phyloP scores from a whole-genome alignment of 768 basidiomycete genomes.

The Nidula microcarpa region DNA sequence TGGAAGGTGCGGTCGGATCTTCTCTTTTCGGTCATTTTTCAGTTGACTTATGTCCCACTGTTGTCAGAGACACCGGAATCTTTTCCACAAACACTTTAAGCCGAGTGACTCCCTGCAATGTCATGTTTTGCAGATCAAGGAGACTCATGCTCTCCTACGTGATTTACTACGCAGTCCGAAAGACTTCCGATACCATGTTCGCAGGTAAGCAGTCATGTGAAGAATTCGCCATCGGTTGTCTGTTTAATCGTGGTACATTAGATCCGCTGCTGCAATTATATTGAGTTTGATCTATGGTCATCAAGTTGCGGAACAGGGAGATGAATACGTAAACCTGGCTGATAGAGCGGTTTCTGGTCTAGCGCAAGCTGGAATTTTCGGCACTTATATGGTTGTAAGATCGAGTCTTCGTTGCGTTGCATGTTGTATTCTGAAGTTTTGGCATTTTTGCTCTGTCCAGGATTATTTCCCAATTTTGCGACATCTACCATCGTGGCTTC shows the following conservation, averaged over 20 bases:
- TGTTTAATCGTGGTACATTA: conserved; percentile 9
- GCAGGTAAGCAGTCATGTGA: conserved; percentile 29
- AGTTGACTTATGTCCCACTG: too few relatives aligned
- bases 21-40: too few relatives aligned
- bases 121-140: conserved; percentile 25
- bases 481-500: conserved; percentile 38
- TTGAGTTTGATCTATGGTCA: conserved; percentile 39
- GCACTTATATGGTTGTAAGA: conserved; percentile 39
- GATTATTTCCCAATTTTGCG: conserved; percentile 32
- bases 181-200: conserved; percentile 29
- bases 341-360: conserved; percentile 32
- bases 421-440: background rate
- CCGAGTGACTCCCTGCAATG: conserved; percentile 17
- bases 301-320: conserved; percentile 28
- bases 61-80: conserved; percentile 34
- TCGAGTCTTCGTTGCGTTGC: background rate
- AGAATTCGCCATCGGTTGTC: background rate
- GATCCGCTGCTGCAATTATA: conserved; percentile 32
- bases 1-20: conserved; percentile 17
- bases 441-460: conserved; percentile 12
- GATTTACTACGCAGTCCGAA: conserved; percentile 31
- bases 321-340: conserved; percentile 36
- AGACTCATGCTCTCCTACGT: conserved; percentile 33
- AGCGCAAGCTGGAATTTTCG: conserved; percentile 35
- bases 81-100: conserved; percentile 36